Conservation (phyloP, 2,329 filamentous ascomycete genomes). For the Fusarium citri region DNA sequence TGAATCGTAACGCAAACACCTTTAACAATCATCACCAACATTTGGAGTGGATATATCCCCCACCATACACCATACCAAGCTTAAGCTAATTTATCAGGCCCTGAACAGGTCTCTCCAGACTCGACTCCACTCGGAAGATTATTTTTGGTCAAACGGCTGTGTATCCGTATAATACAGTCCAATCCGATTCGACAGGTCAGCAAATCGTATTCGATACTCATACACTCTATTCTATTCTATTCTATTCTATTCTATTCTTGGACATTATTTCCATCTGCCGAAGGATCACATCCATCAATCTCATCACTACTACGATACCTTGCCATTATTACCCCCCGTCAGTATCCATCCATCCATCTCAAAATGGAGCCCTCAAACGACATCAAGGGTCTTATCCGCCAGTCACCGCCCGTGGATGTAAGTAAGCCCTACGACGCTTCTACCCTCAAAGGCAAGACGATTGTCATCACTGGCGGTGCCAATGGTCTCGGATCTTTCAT, state of each 20-base stretch:
- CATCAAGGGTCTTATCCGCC: conserved; percentile 42
- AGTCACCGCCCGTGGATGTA: conserved; percentile 60
- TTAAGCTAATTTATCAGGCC: conserved; percentile 32
- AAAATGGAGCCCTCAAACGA: conserved; percentile 30
- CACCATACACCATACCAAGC: conserved; percentile 22
- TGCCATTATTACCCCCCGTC: neutral
- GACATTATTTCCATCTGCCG: neutral
- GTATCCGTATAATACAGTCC: conserved; percentile 6
- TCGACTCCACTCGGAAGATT: conserved; percentile 28
- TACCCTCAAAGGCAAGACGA: conserved; percentile 64
- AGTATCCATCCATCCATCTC: neutral
- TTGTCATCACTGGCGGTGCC: conserved; percentile 73
- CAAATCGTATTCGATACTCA: conserved; percentile 1
- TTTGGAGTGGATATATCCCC: conserved; percentile 25
- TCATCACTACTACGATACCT: neutral
- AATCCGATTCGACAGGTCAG: conserved; percentile 20
- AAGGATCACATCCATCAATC: neutral
- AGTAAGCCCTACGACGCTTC: conserved; percentile 57
- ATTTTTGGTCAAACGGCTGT: conserved; percentile 14
- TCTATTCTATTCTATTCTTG: conserved; percentile 1
- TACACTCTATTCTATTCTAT: neutral
- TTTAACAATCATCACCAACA: neutral
- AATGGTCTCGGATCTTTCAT: conserved; percentile 70
- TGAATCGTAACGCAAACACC: neutral
- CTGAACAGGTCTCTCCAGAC: conserved; percentile 4